Conservation (phyloP, 306 rosid species). For the Sesbania bispinosa region DNA sequence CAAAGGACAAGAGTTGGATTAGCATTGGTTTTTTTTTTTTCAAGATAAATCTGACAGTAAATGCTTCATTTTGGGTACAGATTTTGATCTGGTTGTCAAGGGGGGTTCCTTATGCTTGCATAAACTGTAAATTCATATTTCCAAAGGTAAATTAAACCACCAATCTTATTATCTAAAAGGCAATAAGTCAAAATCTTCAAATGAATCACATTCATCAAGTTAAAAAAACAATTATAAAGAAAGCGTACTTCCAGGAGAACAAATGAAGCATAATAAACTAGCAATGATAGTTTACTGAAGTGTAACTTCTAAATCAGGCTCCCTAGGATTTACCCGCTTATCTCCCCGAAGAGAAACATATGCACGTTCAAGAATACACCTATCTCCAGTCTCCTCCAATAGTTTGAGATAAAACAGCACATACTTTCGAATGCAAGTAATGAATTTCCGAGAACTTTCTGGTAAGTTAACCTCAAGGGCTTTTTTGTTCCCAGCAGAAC, state of each 20-base stretch:
- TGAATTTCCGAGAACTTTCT: constrained; percentile 94
- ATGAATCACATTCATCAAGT: constrained; percentile 16
- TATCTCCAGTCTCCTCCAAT: constrained; percentile 93
- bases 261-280: constrained; percentile 19
- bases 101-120: constrained; percentile 10
- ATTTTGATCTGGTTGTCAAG: constrained; percentile 7
- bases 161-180: not conserved
- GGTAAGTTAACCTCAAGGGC: constrained; percentile 91
- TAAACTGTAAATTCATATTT: constrained; percentile 8
- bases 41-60: constrained; percentile 10
- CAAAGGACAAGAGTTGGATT: not conserved
- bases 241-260: not conserved
- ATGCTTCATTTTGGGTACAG: constrained; percentile 4
- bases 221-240: not conserved
- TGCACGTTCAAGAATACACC: constrained; percentile 89
- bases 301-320: constrained; percentile 22
- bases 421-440: constrained; percentile 94
- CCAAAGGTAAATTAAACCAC: not conserved
- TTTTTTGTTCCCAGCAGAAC: constrained; percentile 68
- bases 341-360: constrained; percentile 86
- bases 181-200: constrained; percentile 19
- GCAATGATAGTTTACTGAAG: not conserved
- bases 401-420: constrained; percentile 81
- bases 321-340: constrained; percentile 68
- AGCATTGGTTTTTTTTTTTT: not conserved